Conservation (phyloP, 73 alveolate species). For the Symbiodinium natans region DNA sequence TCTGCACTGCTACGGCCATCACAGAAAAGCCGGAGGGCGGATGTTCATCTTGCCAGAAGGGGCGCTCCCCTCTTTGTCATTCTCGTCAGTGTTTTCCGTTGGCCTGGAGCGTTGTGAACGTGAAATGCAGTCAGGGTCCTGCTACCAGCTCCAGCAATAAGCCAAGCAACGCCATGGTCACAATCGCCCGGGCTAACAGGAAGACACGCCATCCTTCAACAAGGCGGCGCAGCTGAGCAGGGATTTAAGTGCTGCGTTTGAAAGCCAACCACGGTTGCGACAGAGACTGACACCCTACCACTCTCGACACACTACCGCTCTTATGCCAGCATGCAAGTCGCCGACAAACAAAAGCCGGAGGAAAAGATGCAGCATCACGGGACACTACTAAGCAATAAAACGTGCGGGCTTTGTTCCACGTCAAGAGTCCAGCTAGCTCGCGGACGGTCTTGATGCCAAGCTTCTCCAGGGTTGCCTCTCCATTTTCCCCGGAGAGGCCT, state of each 20-base stretch:
- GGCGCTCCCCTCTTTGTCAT: slow-evolving; percentile 26
- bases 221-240: background rate
- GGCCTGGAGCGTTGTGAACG: background rate
- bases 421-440: slow-evolving; percentile 40
- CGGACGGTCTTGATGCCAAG: slow-evolving; percentile 83
- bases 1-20: no score
- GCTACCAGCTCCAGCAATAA: background rate
- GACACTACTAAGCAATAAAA: no score
- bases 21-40: background rate
- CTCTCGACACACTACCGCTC: no score
- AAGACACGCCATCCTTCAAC: slow-evolving; percentile 30
- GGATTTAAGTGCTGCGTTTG: background rate
- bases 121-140: background rate
- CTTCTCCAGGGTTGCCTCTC: slow-evolving; percentile 72
- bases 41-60: slow-evolving; percentile 50
- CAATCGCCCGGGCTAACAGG: slow-evolving; percentile 70
- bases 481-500: slow-evolving; percentile 39
- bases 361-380: no score
- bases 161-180: slow-evolving; percentile 45
- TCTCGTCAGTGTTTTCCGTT: slow-evolving; percentile 42
- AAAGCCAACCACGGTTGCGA: background rate
- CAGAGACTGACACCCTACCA: no score
- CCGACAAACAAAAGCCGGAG: no score
- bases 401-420: no score
- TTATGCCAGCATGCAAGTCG: no score